Evolutionary conservation across 164 flowering plant species (phyloP).

Genomic region (Cinnamomum micranthum): DNA sequence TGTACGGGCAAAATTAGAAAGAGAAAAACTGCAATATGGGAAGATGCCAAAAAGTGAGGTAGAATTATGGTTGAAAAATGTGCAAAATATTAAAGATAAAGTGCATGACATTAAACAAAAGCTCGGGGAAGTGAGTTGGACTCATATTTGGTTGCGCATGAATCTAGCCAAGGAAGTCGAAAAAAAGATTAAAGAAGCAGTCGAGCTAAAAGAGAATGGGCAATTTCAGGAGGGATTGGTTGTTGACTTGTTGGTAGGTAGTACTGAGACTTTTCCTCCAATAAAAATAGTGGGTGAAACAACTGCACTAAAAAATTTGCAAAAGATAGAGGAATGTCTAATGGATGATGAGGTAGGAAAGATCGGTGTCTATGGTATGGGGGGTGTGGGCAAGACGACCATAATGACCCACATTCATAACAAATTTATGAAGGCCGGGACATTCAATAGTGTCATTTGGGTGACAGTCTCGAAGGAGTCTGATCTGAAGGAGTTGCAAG

Average conservation of each 20-base stretch:
- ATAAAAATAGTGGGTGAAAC: background rate
- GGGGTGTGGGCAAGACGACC: conserved; percentile 18
- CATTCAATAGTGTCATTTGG: conserved; percentile 1
- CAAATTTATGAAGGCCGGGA: background rate
- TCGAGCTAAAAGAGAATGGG: no score
- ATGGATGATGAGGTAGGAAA: background rate
- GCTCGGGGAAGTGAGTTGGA: no score
- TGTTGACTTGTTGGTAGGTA: background rate
- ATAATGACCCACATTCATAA: conserved; percentile 8
- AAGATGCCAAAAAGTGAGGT: no score
- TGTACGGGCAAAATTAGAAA: no score
- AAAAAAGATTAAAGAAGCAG: no score
- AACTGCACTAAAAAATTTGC: background rate
- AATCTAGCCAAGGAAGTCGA: no score
- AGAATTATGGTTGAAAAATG: no score
- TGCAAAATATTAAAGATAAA: no score
- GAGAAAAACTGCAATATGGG: no score
- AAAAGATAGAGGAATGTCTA: background rate
- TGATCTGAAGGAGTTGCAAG: background rate
- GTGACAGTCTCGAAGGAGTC: conserved; percentile 3
- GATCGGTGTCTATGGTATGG: conserved; percentile 18
- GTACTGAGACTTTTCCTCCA: background rate
- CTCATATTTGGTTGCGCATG: no score
- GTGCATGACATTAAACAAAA: no score
- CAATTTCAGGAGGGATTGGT: no score